Evolutionary conservation across 2,329 filamentous ascomycete species (phyloP).

Genomic region (Cytospora piceicola): DNA sequence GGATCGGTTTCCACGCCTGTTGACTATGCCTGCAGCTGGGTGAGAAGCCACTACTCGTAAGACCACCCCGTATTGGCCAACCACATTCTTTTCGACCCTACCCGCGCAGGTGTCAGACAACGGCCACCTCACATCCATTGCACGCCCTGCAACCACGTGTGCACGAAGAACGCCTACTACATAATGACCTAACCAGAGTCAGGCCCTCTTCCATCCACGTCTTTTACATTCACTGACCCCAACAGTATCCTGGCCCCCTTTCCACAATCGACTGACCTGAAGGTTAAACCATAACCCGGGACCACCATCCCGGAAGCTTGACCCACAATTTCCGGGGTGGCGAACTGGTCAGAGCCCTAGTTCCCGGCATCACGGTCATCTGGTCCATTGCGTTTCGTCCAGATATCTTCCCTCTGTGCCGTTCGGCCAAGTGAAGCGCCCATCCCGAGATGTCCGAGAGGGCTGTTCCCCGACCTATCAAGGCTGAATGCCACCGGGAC

Average conservation of each 20-base stretch:
- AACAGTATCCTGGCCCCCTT: neutral
- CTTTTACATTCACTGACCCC: conserved; percentile 10
- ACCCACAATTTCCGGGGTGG: conserved; percentile 19
- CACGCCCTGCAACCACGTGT: neutral
- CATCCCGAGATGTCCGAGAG: conserved; percentile 3
- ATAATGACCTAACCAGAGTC: neutral
- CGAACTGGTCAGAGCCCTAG: conserved; percentile 18
- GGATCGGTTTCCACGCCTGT: conserved; percentile 19
- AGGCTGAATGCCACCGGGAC: conserved; percentile 14
- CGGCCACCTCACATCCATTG: conserved; percentile 5
- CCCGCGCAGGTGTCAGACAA: conserved; percentile 17
- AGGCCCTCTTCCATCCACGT: neutral
- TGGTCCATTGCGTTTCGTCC: conserved; percentile 14
- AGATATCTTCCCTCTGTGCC: conserved; percentile 6
- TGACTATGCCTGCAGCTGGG: conserved; percentile 13
- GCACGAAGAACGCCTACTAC: conserved; percentile 6
- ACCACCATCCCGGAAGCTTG: conserved; percentile 14
- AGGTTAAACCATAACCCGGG: conserved; percentile 5
- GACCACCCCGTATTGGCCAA: conserved; percentile 15
- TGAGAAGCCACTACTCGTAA: conserved; percentile 17
- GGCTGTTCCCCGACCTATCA: conserved; percentile 6
- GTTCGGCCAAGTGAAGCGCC: conserved; percentile 7
- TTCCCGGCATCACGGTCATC: conserved; percentile 11
- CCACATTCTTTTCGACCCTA: conserved; percentile 20
- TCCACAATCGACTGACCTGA: neutral